Percentiles rank a stretch among this genome's conserved stretches.
Evolutionary conservation across 352 stramenopile genomes (phyloP).

Genomic region (Phytophthora syringae): DNA sequence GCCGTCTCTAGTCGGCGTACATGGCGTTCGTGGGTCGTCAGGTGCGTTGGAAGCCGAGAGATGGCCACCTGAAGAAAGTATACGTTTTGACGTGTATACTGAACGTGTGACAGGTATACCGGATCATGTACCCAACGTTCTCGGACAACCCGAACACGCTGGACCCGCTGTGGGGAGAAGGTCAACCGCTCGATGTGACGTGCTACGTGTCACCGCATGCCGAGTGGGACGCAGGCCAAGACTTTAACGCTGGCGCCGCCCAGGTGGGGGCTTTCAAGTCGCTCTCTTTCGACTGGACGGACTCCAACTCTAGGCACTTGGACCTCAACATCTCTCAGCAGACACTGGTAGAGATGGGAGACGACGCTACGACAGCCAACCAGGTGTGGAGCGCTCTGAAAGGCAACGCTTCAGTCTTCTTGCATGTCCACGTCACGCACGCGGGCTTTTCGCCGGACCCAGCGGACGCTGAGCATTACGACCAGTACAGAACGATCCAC

Average conservation of each 20-base stretch:
- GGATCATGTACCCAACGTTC: slow-evolving; percentile 79
- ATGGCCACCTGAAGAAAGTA: slow-evolving; percentile 5
- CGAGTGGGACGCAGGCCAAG: slow-evolving; percentile 46
- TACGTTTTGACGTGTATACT: slow-evolving; percentile 9
- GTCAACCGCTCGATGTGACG: slow-evolving; percentile 58
- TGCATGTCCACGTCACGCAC: slow-evolving; percentile 80
- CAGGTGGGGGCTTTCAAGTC: slow-evolving; percentile 58
- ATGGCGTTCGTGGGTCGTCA: slow-evolving; percentile 64
- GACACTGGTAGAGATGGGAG: slow-evolving; percentile 22
- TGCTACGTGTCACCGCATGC: slow-evolving; percentile 62
- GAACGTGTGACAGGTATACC: slow-evolving; percentile 67
- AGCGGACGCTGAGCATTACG: slow-evolving; percentile 36
- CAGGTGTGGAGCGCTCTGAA: slow-evolving; percentile 53
- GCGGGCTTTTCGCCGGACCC: slow-evolving; percentile 55
- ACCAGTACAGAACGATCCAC: slow-evolving; percentile 68
- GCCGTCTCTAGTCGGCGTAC: slow-evolving; percentile 50
- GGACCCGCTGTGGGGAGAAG: slow-evolving; percentile 71
- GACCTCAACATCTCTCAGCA: slow-evolving; percentile 60
- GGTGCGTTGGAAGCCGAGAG: slow-evolving; percentile 27
- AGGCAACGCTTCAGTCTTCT: slow-evolving; percentile 63
- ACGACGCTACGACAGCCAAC: slow-evolving; percentile 1
- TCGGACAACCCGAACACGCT: slow-evolving; percentile 49
- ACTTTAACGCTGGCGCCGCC: slow-evolving; percentile 50
- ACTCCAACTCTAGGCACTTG: slow-evolving; percentile 53
- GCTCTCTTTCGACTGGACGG: slow-evolving; percentile 73